These are phyloP conservation scores for Dioszegia hungarica DNA, from an alignment of 768 basidiomycete genomes.

Conservation along the genomic window DNA sequence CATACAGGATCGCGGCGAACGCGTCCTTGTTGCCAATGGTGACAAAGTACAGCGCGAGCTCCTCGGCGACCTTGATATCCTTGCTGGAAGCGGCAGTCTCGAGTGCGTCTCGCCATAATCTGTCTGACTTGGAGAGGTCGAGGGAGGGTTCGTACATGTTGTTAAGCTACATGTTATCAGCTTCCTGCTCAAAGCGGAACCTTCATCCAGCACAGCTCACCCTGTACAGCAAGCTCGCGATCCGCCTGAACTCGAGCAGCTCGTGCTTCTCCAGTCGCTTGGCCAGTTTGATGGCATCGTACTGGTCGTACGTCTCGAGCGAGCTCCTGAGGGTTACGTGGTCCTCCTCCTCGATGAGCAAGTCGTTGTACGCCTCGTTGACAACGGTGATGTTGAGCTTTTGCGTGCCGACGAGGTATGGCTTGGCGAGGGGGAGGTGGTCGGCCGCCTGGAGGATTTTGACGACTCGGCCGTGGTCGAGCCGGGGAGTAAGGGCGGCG, in stretches of 20 bases:
- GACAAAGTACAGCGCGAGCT: constrained; percentile 90
- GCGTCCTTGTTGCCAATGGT: constrained; percentile 99
- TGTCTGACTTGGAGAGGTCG: constrained; percentile 88
- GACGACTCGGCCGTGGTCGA: constrained; percentile 93
- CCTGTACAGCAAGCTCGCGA: constrained; percentile 95
- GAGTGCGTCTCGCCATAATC: constrained; percentile 95
- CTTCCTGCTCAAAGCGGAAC: background rate
- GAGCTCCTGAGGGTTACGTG: constrained; percentile 96
- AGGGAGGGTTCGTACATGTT: constrained; percentile 94
- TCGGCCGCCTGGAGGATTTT: constrained; percentile 76
- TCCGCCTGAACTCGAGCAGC: constrained; percentile 85
- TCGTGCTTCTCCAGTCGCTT: constrained; percentile 81
- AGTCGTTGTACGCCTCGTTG: constrained; percentile 94
- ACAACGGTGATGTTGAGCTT: constrained; percentile 94
- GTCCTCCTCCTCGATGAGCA: constrained; percentile 99
- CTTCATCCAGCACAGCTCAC: constrained; percentile 50
- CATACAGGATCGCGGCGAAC: constrained; percentile 81
- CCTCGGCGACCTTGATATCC: constrained; percentile 87
- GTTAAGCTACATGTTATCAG: constrained; percentile 71
- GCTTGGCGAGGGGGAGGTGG: constrained; percentile 89
- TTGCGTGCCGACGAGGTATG: constrained; percentile 96
- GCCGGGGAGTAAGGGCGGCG: constrained; percentile 83
- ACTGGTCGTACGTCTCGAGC: constrained; percentile 97
- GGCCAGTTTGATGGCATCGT: constrained; percentile 84
- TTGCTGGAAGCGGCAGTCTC: constrained; percentile 79